Base-by-base conservation (phyloP, 345 rosid species). In the Lepidium didymum region DNA sequence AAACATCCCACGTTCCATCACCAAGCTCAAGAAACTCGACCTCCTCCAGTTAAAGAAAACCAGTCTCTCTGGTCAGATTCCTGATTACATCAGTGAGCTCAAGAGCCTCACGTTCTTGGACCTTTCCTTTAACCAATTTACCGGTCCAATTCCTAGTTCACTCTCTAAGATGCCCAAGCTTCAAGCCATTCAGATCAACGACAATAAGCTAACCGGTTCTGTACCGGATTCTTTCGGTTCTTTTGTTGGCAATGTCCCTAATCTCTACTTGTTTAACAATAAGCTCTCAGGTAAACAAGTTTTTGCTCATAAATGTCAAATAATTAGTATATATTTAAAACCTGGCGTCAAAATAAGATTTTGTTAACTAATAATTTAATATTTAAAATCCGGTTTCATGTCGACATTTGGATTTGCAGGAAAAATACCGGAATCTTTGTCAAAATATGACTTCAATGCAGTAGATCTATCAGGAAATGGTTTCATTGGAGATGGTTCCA, bases 151-250 rank as follows among this genome's bases (percentile, higher is more conserved):
- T 55, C 96, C 90, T 1, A 55, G 81, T 53, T 81, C 82, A 1
- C 81, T 88, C 18, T 79, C 88, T 25, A 42, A 49, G 78, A 64
- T 87, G 75, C 90, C 79, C 12, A 82, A 82, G 56, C 87, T 88
- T 15, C 37, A 0, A 4, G 81, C 82, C 65, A 73, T 88, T 25
- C 86, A 78, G 44, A 64, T 88, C 67, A 87, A 86, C 34, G 74
- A 91, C 68, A 91, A 88, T 78, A 74, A 62, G 79, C 69, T 86
- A 14, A 84, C 87, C 1, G 79, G 84, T 3, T 42, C 81, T 5
- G 63, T 89, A 67, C 98, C 96, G 0, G 71, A 76, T 8, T 86
- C 92, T 15, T 86, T 89, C 36, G 87, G 90, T 8, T 40, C 41
- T 21, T 84, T 89, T 51, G 64, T 31, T 3, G 82, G 81, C 36